phyloP scores from a whole-genome alignment of 805 yeast species.

The Citeromyces matritensis region DNA sequence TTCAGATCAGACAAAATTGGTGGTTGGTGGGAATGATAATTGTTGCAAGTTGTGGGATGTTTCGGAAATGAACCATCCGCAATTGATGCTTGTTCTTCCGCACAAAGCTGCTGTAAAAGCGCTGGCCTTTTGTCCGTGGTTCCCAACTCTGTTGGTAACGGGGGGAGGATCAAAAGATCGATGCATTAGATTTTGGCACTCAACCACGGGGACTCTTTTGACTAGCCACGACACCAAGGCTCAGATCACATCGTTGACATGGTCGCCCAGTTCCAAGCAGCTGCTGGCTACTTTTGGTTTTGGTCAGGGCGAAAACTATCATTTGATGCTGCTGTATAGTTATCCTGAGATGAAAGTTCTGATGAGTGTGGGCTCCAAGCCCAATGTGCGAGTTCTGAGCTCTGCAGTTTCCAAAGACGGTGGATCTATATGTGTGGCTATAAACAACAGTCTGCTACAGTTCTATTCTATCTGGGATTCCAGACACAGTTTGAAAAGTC shows the following conservation, averaged over 20 bases:
- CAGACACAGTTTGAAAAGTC: constrained; percentile 17
- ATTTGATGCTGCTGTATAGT: constrained; percentile 42
- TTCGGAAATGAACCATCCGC: constrained; percentile 21
- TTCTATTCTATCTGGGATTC: constrained; percentile 62
- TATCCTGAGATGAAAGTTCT: constrained; percentile 48
- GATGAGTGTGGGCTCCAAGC: constrained; percentile 30
- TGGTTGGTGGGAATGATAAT: constrained; percentile 81
- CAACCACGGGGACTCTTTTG: constrained; percentile 59
- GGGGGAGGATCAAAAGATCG: constrained; percentile 86
- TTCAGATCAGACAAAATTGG: constrained; percentile 35
- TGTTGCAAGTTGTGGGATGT: constrained; percentile 69
- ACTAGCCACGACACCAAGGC: constrained; percentile 40
- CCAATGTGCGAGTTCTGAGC: constrained; percentile 45
- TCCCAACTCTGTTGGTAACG: constrained; percentile 63
- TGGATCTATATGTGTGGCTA: constrained; percentile 51
- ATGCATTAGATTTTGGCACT: constrained; percentile 77
- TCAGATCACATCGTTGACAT: constrained; percentile 66
- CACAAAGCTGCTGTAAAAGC: constrained; percentile 89
- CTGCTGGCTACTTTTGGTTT: constrained; percentile 75
- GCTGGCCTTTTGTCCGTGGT: constrained; percentile 85
- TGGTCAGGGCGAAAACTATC: constrained; percentile 34
- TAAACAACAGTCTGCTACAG: constrained; percentile 66
- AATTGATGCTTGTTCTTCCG: constrained; percentile 28
- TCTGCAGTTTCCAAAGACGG: constrained; percentile 55
- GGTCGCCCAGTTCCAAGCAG: constrained; percentile 57